These are phyloP conservation scores for Penicillium expansum DNA, from an alignment of 2,329 filamentous ascomycete species.

Conservation along the genomic window DNA sequence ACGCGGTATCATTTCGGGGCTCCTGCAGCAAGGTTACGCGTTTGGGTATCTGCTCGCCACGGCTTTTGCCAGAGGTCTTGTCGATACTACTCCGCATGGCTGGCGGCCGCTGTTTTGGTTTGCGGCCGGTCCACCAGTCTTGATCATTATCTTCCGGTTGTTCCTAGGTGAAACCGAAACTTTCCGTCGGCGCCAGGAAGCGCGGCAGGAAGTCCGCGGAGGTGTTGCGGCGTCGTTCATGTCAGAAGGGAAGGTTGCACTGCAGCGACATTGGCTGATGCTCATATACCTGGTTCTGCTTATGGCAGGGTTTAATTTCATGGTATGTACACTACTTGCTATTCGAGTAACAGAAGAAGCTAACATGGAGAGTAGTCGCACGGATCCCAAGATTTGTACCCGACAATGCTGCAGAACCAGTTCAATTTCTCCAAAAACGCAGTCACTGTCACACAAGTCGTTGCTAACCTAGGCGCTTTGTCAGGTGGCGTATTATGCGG, in stretches of 20 bases:
- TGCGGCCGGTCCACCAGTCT: conserved; percentile 71
- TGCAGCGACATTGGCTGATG: conserved; percentile 76
- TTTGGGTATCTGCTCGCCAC: conserved; percentile 63
- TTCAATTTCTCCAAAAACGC: conserved; percentile 55
- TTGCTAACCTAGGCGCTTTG: conserved; percentile 70
- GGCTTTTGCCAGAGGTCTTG: conserved; percentile 50
- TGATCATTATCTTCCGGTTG: conserved; percentile 77
- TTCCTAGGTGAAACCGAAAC: conserved; percentile 75
- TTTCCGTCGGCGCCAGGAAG: conserved; percentile 63
- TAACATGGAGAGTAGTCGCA: conserved; percentile 52
- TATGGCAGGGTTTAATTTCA: conserved; percentile 91
- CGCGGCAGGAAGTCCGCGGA: conserved; percentile 57
- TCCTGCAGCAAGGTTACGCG: conserved; percentile 63
- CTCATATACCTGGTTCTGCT: conserved; percentile 78
- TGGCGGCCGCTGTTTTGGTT: conserved; percentile 93
- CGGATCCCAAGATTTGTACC: conserved; percentile 66
- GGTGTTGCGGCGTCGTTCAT: conserved; percentile 67
- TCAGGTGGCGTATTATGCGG: conserved; percentile 65
- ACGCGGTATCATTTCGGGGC: conserved; percentile 59
- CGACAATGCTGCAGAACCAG: conserved; percentile 59
- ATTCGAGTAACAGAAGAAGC: conserved; percentile 5
- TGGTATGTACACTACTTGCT: conserved; percentile 46
- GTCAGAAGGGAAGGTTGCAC: conserved; percentile 71
- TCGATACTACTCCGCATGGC: conserved; percentile 69
- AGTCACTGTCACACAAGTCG: conserved; percentile 68